phyloP scores from a whole-genome alignment of 495 filamentous ascomycete species.

The Xylaria curta region DNA sequence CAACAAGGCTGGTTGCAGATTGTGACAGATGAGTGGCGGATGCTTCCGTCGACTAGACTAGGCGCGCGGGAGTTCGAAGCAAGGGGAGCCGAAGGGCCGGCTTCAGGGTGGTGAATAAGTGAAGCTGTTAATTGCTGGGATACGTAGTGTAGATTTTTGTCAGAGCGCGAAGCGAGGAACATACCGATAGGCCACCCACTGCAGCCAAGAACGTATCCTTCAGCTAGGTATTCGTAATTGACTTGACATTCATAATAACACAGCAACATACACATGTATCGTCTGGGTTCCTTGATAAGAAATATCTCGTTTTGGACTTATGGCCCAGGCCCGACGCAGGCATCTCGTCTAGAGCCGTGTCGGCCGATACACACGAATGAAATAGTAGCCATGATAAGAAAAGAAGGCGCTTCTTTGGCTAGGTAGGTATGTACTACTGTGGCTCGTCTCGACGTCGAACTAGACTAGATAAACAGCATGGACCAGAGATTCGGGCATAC shows the following conservation, averaged over 20 bases:
- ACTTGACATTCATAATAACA: not conserved
- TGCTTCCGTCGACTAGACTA: not conserved
- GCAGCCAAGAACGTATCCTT: slow-evolving; percentile 7
- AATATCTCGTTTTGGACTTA: not conserved
- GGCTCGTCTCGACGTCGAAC: not conserved
- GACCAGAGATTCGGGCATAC: not conserved
- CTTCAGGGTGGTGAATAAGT: slow-evolving; percentile 10
- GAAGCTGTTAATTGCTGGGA: slow-evolving; percentile 17
- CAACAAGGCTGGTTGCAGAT: slow-evolving; percentile 16
- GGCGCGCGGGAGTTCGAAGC: slow-evolving; percentile 19
- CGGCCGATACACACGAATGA: not conserved
- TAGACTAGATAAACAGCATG: not conserved
- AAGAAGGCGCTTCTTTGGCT: not conserved
- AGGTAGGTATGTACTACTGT: too few species aligned
- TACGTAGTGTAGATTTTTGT: not conserved
- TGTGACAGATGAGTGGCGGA: slow-evolving; percentile 11
- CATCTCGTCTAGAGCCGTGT: not conserved
- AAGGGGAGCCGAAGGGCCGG: slow-evolving; percentile 8
- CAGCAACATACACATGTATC: not conserved
- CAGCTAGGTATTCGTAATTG: not conserved
- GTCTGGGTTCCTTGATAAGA: not conserved
- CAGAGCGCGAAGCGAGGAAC: slow-evolving; percentile 8
- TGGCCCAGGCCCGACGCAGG: not conserved
- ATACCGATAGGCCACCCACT: not conserved
- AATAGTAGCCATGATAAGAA: not conserved